Conservation (phyloP, 352 stramenopile genomes). For the Pythium guiyangense region DNA sequence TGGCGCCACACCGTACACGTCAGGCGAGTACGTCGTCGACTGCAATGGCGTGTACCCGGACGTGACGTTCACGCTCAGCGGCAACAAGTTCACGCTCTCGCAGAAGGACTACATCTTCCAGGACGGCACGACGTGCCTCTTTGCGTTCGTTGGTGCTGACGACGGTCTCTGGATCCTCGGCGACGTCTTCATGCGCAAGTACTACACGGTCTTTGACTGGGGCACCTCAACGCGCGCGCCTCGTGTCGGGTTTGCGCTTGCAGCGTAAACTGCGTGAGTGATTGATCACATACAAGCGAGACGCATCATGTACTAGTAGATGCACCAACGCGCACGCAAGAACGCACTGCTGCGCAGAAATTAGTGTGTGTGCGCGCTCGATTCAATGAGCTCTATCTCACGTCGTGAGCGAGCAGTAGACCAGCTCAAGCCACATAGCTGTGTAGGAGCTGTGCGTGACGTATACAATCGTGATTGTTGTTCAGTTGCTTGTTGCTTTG, state of each 20-base stretch:
- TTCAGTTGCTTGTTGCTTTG: no score
- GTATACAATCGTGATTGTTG: no score
- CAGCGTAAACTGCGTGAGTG: slow-evolving; percentile 43
- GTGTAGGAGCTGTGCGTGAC: no score
- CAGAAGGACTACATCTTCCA: slow-evolving; percentile 94
- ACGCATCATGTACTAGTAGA: no score
- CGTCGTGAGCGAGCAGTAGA: no score
- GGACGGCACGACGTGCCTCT: slow-evolving; percentile 88
- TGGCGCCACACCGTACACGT: slow-evolving; percentile 79
- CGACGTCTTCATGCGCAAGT: slow-evolving; percentile 92
- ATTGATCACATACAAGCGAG: no score
- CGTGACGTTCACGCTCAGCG: slow-evolving; percentile 91
- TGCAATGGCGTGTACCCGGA: slow-evolving; percentile 58
- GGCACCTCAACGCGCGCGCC: slow-evolving; percentile 60
- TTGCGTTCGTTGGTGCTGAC: slow-evolving; percentile 90
- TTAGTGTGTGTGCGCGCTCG: no score
- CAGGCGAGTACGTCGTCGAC: no score
- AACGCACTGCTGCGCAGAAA: no score
- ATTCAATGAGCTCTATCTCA: no score
- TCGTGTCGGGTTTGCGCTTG: slow-evolving; percentile 82
- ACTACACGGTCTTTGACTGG: slow-evolving; percentile 91
- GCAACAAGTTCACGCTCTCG: slow-evolving; percentile 89
- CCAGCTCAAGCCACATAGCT: no score
- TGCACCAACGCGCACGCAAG: no score
- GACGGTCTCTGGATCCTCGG: slow-evolving; percentile 67